Evolutionary conservation across 2,329 filamentous ascomycete species (phyloP).

Genomic region (Mycosphaerelloides madeirae): DNA sequence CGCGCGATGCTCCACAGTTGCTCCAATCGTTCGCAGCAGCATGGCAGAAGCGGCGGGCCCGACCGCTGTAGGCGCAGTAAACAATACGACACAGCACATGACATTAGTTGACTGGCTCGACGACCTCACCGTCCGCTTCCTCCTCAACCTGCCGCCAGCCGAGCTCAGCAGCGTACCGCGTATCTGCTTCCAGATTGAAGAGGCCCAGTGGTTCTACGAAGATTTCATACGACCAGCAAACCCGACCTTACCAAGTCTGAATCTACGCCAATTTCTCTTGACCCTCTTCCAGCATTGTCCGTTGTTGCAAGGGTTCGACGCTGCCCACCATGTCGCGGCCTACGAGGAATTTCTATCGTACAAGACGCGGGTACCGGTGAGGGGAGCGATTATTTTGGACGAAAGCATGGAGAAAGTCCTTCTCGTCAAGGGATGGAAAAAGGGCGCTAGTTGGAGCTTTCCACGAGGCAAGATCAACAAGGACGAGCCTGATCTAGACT

Average conservation of each 20-base stretch:
- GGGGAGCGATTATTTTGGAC: slow-evolving; percentile 90
- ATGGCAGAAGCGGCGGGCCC: slow-evolving; percentile 12
- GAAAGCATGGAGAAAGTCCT: slow-evolving; percentile 90
- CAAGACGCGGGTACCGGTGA: slow-evolving; percentile 89
- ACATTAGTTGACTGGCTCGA: slow-evolving; percentile 93
- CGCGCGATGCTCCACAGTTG: slow-evolving; percentile 19
- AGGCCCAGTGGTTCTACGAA: slow-evolving; percentile 99
- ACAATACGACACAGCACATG: slow-evolving; percentile 67
- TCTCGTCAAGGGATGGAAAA: slow-evolving; percentile 97
- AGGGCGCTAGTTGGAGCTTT: slow-evolving; percentile 92
- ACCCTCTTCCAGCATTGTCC: slow-evolving; percentile 93
- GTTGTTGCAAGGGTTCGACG: slow-evolving; percentile 73
- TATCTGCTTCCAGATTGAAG: slow-evolving; percentile 97
- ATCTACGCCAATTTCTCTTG: slow-evolving; percentile 77
- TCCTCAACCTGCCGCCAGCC: slow-evolving; percentile 90
- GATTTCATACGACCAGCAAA: slow-evolving; percentile 86
- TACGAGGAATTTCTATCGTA: slow-evolving; percentile 92
- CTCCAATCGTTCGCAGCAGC: slow-evolving; percentile 28
- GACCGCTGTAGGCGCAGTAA: not conserved
- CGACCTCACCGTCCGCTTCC: slow-evolving; percentile 95
- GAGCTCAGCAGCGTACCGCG: slow-evolving; percentile 85
- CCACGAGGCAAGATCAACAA: slow-evolving; percentile 97
- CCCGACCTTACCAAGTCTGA: slow-evolving; percentile 76
- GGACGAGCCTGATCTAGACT: slow-evolving; percentile 88
- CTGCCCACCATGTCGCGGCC: slow-evolving; percentile 71